A percentile compares a stretch with the other conserved stretches of the same genome.
Evolutionary conservation across 495 filamentous ascomycete species (phyloP).

Genomic region (Tuber aestivum): DNA sequence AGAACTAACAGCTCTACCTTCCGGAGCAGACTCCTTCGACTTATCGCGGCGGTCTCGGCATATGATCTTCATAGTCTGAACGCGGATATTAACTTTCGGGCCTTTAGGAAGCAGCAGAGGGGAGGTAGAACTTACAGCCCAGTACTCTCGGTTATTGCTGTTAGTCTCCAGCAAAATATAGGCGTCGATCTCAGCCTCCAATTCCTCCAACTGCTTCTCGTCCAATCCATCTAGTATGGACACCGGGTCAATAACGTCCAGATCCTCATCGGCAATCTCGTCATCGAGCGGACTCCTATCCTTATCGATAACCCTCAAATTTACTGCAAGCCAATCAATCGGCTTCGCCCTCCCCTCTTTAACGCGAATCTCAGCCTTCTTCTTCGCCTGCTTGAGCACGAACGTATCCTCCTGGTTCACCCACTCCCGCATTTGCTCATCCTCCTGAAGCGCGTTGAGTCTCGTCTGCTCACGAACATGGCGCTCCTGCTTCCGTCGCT

Average conservation of each 20-base stretch:
- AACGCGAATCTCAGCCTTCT: conserved; percentile 95
- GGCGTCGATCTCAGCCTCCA: conserved; percentile 80
- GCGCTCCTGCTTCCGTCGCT: conserved; percentile 36
- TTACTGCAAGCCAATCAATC: conserved; percentile 93
- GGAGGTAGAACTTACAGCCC: conserved; percentile 54
- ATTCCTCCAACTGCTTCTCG: conserved; percentile 63
- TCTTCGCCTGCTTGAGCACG: conserved; percentile 93
- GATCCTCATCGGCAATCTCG: conserved; percentile 67
- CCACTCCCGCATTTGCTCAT: conserved; percentile 75
- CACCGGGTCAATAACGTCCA: conserved; percentile 76
- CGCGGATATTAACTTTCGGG: conserved; percentile 36
- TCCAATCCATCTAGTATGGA: conserved; percentile 71
- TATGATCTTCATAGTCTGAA: conserved; percentile 71
- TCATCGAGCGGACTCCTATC: conserved; percentile 74
- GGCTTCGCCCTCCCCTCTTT: conserved; percentile 85
- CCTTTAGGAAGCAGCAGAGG: neutral
- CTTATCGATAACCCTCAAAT: conserved; percentile 77
- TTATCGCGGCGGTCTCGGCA: conserved; percentile 70
- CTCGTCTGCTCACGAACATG: conserved; percentile 45
- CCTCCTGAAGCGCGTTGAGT: conserved; percentile 59
- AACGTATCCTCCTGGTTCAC: conserved; percentile 93
- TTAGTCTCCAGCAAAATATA: conserved; percentile 78
- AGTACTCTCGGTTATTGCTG: conserved; percentile 73
- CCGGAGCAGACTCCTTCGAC: conserved; percentile 51
- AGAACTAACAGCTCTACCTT: conserved; percentile 69